Evolutionary conservation across 495 filamentous ascomycete species (phyloP).

Genomic region (Aspergillus steynii): DNA sequence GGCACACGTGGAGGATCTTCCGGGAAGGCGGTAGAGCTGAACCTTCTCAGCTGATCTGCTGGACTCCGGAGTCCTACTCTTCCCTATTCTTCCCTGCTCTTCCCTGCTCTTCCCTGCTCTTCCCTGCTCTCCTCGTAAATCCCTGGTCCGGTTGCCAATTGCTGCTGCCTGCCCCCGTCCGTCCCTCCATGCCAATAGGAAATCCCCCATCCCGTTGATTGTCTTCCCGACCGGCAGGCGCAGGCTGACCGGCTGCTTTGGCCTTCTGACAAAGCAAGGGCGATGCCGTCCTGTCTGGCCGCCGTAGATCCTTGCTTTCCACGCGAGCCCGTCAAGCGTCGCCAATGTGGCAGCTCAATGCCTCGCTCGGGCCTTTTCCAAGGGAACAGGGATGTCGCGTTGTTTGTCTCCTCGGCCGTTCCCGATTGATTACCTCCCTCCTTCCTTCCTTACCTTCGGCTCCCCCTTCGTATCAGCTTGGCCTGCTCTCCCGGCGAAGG

Average conservation of each 20-base stretch:
- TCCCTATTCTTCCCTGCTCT: conserved; percentile 7
- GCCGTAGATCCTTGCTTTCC: conserved; percentile 23
- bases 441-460: not conserved
- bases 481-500: not conserved
- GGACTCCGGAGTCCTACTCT: not conserved
- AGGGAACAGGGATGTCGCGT: too few relatives aligned
- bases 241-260: too few relatives aligned
- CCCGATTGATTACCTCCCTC: too few relatives aligned
- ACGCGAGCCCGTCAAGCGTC: conserved; percentile 15
- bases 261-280: not conserved
- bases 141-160: not conserved
- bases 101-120: conserved; percentile 15
- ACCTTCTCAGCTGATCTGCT: conserved; percentile 5
- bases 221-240: too few relatives aligned
- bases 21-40: conserved; percentile 19
- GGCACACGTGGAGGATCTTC: conserved; percentile 24
- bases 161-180: too few relatives aligned
- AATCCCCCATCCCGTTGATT: not conserved
- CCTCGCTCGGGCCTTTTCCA: too few relatives aligned
- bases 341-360: too few relatives aligned
- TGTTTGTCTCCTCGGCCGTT: too few relatives aligned
- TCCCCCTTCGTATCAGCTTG: not conserved
- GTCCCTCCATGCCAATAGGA: not conserved
- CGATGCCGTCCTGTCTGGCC: conserved; percentile 7
- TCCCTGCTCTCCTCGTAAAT: not conserved